Percentiles rank a stretch among this genome's conserved stretches.
Evolutionary conservation across 2,329 filamentous ascomycete species (phyloP).

Genomic region (Pseudocercospora fuligena): DNA sequence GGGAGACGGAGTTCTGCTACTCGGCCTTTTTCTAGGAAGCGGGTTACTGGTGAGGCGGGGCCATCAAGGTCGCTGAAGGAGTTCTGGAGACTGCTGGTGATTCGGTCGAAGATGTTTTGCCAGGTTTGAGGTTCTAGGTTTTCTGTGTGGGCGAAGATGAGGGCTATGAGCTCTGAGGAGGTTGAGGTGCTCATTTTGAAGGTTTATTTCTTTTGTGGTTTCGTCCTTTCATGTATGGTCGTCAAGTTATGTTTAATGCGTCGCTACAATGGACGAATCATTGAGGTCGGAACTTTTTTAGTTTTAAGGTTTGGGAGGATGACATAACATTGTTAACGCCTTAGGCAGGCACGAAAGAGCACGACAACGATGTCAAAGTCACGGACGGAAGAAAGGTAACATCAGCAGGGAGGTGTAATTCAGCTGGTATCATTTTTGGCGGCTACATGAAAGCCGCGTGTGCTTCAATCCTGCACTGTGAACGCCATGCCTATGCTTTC

Average conservation of each 20-base stretch:
- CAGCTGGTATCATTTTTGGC: constrained; percentile 19
- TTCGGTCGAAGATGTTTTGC: constrained; percentile 18
- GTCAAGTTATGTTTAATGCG: background rate
- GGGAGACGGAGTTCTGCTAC: constrained; percentile 18
- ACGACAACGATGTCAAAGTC: background rate
- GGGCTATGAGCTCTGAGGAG: constrained; percentile 18
- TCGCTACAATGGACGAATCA: background rate
- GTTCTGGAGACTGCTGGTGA: constrained; percentile 11
- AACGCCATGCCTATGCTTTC: constrained; percentile 30
- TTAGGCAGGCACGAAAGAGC: background rate
- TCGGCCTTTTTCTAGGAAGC: constrained; percentile 16
- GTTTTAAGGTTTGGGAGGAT: background rate
- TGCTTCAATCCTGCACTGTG: constrained; percentile 15
- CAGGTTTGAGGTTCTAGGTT: constrained; percentile 13
- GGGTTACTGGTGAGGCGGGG: background rate
- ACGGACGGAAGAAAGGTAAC: background rate
- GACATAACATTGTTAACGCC: background rate
- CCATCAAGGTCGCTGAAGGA: constrained; percentile 16
- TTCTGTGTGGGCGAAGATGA: constrained; percentile 18
- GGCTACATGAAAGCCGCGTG: constrained; percentile 21
- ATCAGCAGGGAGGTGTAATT: constrained; percentile 17
- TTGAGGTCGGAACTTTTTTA: constrained; percentile 12
- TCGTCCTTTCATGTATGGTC: background rate
- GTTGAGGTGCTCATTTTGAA: background rate
- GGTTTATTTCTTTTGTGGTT: background rate